phyloP scores from a whole-genome alignment of 441 rosid genomes.

The Populus hybrid region DNA sequence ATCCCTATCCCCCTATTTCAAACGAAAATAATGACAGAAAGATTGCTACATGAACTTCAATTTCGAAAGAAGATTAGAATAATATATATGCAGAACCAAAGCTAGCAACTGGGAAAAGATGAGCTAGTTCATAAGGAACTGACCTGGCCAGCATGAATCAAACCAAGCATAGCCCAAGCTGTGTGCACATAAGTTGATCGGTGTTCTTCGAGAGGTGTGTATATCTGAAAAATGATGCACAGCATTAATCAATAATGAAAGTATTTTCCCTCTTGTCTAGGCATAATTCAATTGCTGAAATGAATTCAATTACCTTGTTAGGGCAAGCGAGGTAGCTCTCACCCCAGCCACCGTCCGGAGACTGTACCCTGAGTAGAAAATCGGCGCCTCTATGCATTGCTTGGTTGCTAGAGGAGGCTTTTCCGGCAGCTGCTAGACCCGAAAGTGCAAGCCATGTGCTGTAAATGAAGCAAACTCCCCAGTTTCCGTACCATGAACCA shows the following conservation, averaged over 20 bases:
- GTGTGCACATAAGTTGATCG: conserved; percentile 46
- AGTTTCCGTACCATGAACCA: conserved; percentile 56
- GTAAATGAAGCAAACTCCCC: conserved; percentile 54
- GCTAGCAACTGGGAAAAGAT: background rate
- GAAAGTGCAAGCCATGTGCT: conserved; percentile 39
- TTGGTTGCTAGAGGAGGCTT: conserved; percentile 28
- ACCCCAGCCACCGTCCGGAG: conserved; percentile 54
- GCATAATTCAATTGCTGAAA: conserved; percentile 2
- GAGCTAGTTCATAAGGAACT: background rate
- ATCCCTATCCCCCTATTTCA: conserved; percentile 34
- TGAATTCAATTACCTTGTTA: conserved; percentile 19
- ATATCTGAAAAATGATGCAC: conserved; percentile 20
- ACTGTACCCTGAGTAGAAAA: conserved; percentile 36
- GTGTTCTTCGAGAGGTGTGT: conserved; percentile 39
- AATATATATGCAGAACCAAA: background rate
- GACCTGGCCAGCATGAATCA: conserved; percentile 46
- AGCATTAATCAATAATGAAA: background rate
- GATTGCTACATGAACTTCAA: background rate
- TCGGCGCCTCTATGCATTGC: conserved; percentile 38
- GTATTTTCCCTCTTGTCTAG: background rate
- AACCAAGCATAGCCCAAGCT: conserved; percentile 39
- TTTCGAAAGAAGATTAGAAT: no score
- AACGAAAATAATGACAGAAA: background rate
- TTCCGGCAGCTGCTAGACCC: conserved; percentile 41
- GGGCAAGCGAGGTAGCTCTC: conserved; percentile 49